Evolutionary conservation across 2,329 filamentous ascomycete genomes (phyloP), one percentile per base, ranked within the genome.

Genomic region (Colletotrichum australisinense): DNA sequence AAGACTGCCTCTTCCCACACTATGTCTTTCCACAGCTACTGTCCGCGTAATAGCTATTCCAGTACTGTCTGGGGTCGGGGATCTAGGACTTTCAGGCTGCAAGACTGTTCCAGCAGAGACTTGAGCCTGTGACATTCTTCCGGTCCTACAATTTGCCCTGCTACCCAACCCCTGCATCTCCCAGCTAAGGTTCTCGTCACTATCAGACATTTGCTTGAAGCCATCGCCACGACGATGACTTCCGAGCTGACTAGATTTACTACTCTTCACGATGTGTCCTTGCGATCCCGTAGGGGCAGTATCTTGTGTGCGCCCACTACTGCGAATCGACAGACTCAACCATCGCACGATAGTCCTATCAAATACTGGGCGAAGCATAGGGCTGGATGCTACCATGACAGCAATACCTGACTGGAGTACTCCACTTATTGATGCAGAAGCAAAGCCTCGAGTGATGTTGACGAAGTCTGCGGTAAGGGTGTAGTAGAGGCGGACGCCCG

Each of bases 121-220:
- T 3, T 32, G 12, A 14, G 11, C 24, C 16, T n/a, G 38, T 9
- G 5, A n/a, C 12, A n/a, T 6, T 32, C 7, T 38, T 32, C 28
- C 35, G 3, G n/a, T 60, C 26, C 14, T 55, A 5, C 14, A 24
- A 16, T 56, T 56, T 19, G 53, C 14, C 24, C 53, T 56, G 16
- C 22, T 38, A 9, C 24, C 28, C 53, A 64, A 9, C 9, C 60
- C 55, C 26, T 49, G 67, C 11, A 76, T 32, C 32, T 76, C 74
- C 76, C 75, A 77, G 12, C 68, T 64, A 19, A 76, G 46, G 22
- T 77, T 70, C 58, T 76, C 75, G 26, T 76, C 74, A 53, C 76
- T 76, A 30, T 76, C 76, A 3, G 76, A 67, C 32, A 77, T 69
- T 26, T 74, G 72, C 22, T 73, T 63, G 42, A 76, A 76, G n/a